phyloP scores from a whole-genome alignment of 1,284 basidiomycete genomes.

The Boletellus deceptivus region DNA sequence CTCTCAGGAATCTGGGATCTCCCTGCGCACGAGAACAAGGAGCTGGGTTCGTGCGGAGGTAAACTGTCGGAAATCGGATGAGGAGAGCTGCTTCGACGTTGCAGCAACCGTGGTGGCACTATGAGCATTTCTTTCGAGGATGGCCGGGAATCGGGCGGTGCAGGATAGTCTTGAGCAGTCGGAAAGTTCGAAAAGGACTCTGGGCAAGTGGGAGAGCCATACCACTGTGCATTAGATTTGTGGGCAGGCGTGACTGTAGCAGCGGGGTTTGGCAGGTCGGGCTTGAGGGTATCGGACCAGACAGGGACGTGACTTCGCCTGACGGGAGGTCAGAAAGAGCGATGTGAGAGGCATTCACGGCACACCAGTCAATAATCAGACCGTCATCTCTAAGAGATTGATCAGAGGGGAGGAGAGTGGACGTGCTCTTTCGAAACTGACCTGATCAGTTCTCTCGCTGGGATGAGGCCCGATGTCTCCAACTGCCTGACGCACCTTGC shows the following conservation, averaged over 20 bases:
- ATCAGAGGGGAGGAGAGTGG: neutral
- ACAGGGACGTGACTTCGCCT: slow-evolving; percentile 33
- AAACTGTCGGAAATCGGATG: neutral
- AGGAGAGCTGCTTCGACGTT: slow-evolving; percentile 6
- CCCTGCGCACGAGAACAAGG: neutral
- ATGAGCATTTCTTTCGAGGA: slow-evolving; percentile 14
- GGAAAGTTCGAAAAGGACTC: neutral
- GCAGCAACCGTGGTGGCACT: slow-evolving; percentile 16
- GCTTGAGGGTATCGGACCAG: slow-evolving; percentile 31
- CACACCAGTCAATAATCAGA: slow-evolving; percentile 30
- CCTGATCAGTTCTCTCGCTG: slow-evolving; percentile 28
- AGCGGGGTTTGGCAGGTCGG: slow-evolving; percentile 28
- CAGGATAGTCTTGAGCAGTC: neutral
- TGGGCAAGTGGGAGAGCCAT: neutral
- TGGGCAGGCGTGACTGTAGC: slow-evolving; percentile 28
- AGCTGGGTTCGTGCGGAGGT: neutral
- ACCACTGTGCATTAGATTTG: slow-evolving; percentile 25
- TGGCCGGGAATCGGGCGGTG: neutral
- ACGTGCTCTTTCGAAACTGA: slow-evolving; percentile 7
- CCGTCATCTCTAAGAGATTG: slow-evolving; percentile 27
- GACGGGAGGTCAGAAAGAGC: slow-evolving; percentile 1
- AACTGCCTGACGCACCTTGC: slow-evolving; percentile 19
- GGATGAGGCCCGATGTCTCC: slow-evolving; percentile 17
- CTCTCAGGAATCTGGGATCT: slow-evolving; percentile 1
- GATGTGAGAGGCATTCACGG: neutral